Conservation (phyloP, 2,329 filamentous ascomycete species). For the Trichoderma sp. region DNA sequence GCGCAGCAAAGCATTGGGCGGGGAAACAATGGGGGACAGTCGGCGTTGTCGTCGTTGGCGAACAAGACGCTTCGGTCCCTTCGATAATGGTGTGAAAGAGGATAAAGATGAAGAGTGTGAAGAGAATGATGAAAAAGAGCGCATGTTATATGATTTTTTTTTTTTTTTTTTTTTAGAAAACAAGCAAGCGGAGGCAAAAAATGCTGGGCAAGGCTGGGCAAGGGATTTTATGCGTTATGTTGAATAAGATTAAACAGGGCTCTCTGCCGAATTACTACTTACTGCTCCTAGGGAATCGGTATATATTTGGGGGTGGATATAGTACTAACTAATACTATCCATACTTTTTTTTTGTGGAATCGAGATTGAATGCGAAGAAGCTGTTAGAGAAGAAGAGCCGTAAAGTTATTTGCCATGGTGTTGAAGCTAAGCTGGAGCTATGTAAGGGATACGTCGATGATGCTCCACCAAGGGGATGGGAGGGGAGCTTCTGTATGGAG, state of each 20-base stretch:
- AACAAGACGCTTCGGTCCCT: slow-evolving; percentile 48
- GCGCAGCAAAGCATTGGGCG: slow-evolving; percentile 48
- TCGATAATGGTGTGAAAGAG: slow-evolving; percentile 33
- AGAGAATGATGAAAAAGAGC: background rate
- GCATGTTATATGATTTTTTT: slow-evolving; percentile 19
- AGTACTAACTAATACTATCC: slow-evolving; percentile 14
- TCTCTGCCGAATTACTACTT: slow-evolving; percentile 26
- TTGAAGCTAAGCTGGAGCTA: background rate
- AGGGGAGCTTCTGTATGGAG: background rate
- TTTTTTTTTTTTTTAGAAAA: slow-evolving; percentile 15
- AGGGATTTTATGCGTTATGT: slow-evolving; percentile 25
- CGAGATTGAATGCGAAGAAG: background rate
- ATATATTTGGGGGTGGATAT: slow-evolving; percentile 21
- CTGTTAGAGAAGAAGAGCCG: background rate
- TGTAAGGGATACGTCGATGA: background rate
- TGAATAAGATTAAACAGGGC: slow-evolving; percentile 27
- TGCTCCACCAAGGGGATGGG: background rate
- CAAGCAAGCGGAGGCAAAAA: slow-evolving; percentile 26
- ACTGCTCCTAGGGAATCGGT: slow-evolving; percentile 16
- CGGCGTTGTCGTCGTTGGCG: slow-evolving; percentile 42
- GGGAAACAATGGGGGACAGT: slow-evolving; percentile 29
- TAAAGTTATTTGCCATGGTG: background rate
- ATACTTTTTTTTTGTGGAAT: background rate
- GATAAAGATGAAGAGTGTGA: slow-evolving; percentile 19
- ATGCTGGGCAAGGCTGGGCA: slow-evolving; percentile 7